Evolutionary conservation across 2,329 filamentous ascomycete genomes (phyloP), one percentile per base, ranked within the genome.

Genomic region (Camptophora hylomeconis): DNA sequence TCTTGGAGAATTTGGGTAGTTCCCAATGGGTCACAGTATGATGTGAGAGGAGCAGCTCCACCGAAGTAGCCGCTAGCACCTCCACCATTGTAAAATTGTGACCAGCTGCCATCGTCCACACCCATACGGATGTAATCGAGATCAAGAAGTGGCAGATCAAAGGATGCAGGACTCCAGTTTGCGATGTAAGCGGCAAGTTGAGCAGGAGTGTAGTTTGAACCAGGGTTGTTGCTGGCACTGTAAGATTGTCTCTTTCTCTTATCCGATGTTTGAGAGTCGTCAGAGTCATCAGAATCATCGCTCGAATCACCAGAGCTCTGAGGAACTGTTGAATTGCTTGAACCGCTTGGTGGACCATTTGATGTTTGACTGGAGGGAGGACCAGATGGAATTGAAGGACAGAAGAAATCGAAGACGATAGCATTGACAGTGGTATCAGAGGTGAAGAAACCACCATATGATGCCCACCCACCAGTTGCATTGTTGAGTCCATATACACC

Each of bases 101-200:
- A 16, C 28, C 28, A 31, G 20, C 28, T 18, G 16, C 20, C 28
- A 25, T 31, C 28, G 11, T 31, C 28, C 9, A 31, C 22, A 31
- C 28, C 28, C 28, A 31, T 31, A 9, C 21, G 28, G 15, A 31
- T 25, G n/a, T 31, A 31, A 23, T 31, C 28, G 14, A 31, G 12
- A 17, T 31, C 28, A 8, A 31, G 28, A 13, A 31, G 28, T 17
- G 20, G 22, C n/a, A n/a, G n/a, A 12, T 7, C 12, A 17, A 13
- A 23, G 17, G 28, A 7, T 7, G 7, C 11, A 12, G 28, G 28
- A 11, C 7, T 7, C 12, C 10, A 14, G 14, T 17, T 17, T 12
- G 10, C 11, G 14, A 15, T 15, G 7, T 8, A 7, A 5, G 9
- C 10, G 10, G 25, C 25, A n/a, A n/a, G n/a, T n/a, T n/a, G n/a